phyloP scores from a whole-genome alignment of 1,284 basidiomycete genomes.

The Austroboletus novae-zelandiae region DNA sequence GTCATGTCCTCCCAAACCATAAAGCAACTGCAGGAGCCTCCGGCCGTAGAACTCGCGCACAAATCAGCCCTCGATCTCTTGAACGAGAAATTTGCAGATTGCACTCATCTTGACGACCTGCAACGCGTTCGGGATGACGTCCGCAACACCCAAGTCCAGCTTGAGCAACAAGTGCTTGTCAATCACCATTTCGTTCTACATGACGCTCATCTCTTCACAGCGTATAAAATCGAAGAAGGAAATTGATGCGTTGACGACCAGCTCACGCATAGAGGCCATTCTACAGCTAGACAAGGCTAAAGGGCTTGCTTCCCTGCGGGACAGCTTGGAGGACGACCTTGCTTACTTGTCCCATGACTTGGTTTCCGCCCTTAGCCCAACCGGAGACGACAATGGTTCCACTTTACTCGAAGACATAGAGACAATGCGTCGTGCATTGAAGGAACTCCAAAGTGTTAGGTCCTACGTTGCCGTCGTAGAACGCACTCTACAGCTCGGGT shows the following conservation, averaged over 20 bases:
- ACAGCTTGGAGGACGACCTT: slow-evolving; percentile 75
- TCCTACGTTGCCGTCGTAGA: slow-evolving; percentile 76
- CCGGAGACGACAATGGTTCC: slow-evolving; percentile 44
- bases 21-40: slow-evolving; percentile 45
- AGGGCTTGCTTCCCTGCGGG: slow-evolving; percentile 70
- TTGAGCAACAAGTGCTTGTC: slow-evolving; percentile 44
- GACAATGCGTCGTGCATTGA: slow-evolving; percentile 66
- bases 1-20: slow-evolving; percentile 53
- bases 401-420: slow-evolving; percentile 83
- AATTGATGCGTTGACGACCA: slow-evolving; percentile 43
- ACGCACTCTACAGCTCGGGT: slow-evolving; percentile 74
- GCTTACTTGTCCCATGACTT: slow-evolving; percentile 64
- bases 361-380: slow-evolving; percentile 48
- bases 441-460: slow-evolving; percentile 72
- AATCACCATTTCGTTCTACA: slow-evolving; percentile 14
- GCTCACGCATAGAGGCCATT: slow-evolving; percentile 43
- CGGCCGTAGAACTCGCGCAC: slow-evolving; percentile 42
- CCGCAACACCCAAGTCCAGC: slow-evolving; percentile 34
- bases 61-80: slow-evolving; percentile 43
- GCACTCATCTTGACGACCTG: slow-evolving; percentile 48
- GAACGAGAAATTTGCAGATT: slow-evolving; percentile 44
- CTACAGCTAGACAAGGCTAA: slow-evolving; percentile 61
- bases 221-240: slow-evolving; percentile 50
- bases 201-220: slow-evolving; percentile 51
- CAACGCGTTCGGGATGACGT: slow-evolving; percentile 40